Conservation (phyloP, 768 basidiomycete species). For the Kwoniella heveanensis region DNA sequence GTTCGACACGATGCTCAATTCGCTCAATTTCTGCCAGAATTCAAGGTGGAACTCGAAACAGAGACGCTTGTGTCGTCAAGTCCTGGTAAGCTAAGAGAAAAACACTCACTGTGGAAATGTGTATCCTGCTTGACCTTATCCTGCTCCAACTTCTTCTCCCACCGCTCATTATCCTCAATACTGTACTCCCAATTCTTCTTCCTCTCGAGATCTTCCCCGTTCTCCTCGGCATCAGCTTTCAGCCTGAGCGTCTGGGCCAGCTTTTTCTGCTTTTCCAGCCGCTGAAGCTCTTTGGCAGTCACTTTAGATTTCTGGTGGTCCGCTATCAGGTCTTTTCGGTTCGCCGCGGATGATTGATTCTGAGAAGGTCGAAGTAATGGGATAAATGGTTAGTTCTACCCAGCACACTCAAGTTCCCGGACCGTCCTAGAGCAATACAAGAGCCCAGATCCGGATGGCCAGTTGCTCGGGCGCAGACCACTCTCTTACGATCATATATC, state of each 20-base stretch:
- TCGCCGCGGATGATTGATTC: conserved; percentile 77
- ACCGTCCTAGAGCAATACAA: too few relatives aligned
- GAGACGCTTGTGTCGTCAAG: too few relatives aligned
- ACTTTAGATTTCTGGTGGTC: conserved; percentile 78
- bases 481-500: too few relatives aligned
- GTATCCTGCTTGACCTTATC: conserved; percentile 71
- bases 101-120: conserved; percentile 74
- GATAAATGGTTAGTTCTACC: too few relatives aligned
- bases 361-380: conserved; percentile 55
- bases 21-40: too few relatives aligned
- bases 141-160: conserved; percentile 77
- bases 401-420: too few relatives aligned
- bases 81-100: too few relatives aligned
- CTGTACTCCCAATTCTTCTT: conserved; percentile 94
- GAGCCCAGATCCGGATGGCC: too few relatives aligned
- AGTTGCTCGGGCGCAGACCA: too few relatives aligned
- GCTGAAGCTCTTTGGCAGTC: conserved; percentile 74
- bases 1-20: too few relatives aligned
- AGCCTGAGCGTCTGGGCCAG: conserved; percentile 80
- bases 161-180: conserved; percentile 91
- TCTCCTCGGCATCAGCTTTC: conserved; percentile 85
- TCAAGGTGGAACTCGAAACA: too few relatives aligned
- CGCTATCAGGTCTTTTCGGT: conserved; percentile 80
- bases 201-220: conserved; percentile 87
- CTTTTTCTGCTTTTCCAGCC: conserved; percentile 85